phyloP scores from a whole-genome alignment of 441 rosid genomes.

The California macrophylla region DNA sequence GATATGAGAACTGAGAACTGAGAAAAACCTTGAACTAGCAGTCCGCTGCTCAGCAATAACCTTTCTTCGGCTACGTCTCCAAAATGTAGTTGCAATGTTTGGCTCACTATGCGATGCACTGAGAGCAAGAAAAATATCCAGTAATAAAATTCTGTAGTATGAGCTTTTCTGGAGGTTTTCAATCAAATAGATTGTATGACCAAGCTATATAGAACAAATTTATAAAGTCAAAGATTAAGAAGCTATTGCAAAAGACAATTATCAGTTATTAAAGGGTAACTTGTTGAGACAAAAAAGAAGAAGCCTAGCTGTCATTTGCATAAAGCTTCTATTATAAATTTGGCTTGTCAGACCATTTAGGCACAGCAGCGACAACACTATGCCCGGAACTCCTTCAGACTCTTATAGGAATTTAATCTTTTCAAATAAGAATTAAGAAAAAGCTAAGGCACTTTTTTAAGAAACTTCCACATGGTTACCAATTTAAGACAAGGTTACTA shows the following conservation, averaged over 20 bases:
- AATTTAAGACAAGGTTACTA: slow-evolving; percentile 98
- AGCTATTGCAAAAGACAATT: neutral
- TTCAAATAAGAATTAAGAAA: too few species aligned
- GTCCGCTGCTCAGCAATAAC: slow-evolving; percentile 96
- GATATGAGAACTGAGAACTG: slow-evolving; percentile 19
- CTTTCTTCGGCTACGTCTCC: slow-evolving; percentile 95
- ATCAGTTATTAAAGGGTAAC: neutral
- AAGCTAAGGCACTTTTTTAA: too few species aligned
- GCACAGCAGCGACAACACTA: too few species aligned
- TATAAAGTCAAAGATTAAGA: neutral
- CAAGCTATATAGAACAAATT: neutral
- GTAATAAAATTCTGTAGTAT: neutral
- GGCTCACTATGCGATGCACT: slow-evolving; percentile 95
- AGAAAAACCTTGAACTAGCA: slow-evolving; percentile 95
- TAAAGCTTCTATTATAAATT: neutral
- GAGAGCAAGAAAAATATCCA: slow-evolving; percentile 23
- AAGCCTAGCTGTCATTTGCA: neutral
- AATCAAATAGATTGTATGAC: neutral
- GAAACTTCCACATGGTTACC: too few species aligned
- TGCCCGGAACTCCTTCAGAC: neutral
- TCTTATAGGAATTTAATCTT: neutral
- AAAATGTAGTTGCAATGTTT: slow-evolving; percentile 69
- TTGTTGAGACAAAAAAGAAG: neutral
- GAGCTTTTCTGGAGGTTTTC: neutral
- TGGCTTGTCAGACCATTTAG: neutral